phyloP scores from a whole-genome alignment of 2,329 filamentous ascomycete species.

The Parafenestella ontariensis region DNA sequence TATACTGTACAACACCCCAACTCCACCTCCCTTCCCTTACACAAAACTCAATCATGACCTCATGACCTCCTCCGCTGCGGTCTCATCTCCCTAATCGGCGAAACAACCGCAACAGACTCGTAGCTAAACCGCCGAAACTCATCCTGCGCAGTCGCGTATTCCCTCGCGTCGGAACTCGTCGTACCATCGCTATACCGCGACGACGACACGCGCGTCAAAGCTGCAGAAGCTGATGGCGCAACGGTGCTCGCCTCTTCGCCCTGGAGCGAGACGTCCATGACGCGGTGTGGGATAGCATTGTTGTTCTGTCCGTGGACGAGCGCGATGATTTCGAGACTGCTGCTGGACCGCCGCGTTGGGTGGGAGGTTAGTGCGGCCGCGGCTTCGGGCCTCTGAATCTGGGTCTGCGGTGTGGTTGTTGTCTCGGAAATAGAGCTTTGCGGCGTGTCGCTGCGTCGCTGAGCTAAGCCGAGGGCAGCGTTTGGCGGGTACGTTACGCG shows the following conservation, averaged over 20 bases:
- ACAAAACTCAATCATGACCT: neutral
- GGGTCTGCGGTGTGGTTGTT: conserved; percentile 3
- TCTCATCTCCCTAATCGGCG: neutral
- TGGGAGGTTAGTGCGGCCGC: neutral
- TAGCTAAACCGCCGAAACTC: conserved; percentile 31
- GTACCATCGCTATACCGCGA: conserved; percentile 5
- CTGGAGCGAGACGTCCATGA: conserved; percentile 21
- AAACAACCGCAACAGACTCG: conserved; percentile 11
- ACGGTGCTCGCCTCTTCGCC: conserved; percentile 3
- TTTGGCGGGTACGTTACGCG: conserved; percentile 10
- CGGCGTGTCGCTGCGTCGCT: neutral
- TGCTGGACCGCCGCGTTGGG: neutral
- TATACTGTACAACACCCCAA: too few species aligned
- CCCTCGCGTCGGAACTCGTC: conserved; percentile 18
- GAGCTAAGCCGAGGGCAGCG: conserved; percentile 1
- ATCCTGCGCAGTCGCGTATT: conserved; percentile 18
- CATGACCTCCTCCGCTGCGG: neutral
- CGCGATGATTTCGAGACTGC: conserved; percentile 27
- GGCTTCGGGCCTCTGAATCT: neutral
- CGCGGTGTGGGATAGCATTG: conserved; percentile 7
- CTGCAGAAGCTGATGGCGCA: neutral
- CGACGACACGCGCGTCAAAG: neutral
- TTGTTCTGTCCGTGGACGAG: conserved; percentile 10
- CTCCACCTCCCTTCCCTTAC: too few species aligned
- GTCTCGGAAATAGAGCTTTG: conserved; percentile 1